Evolutionary conservation across 169 alveolate species (phyloP).

Genomic region (Cryptosporidium ubiquitum): DNA sequence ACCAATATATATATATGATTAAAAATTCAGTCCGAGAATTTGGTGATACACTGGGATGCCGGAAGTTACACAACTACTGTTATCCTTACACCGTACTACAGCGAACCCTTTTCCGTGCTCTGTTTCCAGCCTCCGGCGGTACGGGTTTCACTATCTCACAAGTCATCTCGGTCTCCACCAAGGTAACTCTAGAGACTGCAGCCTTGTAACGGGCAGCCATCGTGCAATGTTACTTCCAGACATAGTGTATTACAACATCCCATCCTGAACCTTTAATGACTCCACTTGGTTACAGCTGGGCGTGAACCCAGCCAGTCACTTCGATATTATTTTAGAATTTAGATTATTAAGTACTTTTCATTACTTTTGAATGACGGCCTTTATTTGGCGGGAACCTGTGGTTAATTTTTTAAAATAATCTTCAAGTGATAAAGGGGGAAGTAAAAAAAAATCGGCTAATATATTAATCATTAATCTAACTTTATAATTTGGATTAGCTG

Average conservation of each 20-base stretch:
- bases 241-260: background rate
- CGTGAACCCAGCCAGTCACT: constrained; percentile 73
- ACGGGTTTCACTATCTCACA: constrained; percentile 73
- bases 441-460: background rate
- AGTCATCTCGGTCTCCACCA: constrained; percentile 62
- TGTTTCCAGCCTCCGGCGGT: constrained; percentile 78
- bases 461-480: background rate
- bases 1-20: background rate
- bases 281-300: constrained; percentile 75
- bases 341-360: background rate
- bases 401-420: background rate
- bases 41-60: constrained; percentile 11
- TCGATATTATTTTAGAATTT: background rate
- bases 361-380: constrained; percentile 52
- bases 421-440: background rate
- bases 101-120: constrained; percentile 75
- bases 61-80: constrained; percentile 59
- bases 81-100: constrained; percentile 75
- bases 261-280: constrained; percentile 66
- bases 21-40: constrained; percentile 65
- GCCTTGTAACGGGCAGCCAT: constrained; percentile 75
- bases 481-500: background rate
- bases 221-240: background rate
- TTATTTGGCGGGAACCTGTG: constrained; percentile 38
- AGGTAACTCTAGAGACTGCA: constrained; percentile 69